These are phyloP conservation scores for Beauveria varroae DNA, from an alignment of 2,329 filamentous ascomycete species.

Conservation along the genomic window DNA sequence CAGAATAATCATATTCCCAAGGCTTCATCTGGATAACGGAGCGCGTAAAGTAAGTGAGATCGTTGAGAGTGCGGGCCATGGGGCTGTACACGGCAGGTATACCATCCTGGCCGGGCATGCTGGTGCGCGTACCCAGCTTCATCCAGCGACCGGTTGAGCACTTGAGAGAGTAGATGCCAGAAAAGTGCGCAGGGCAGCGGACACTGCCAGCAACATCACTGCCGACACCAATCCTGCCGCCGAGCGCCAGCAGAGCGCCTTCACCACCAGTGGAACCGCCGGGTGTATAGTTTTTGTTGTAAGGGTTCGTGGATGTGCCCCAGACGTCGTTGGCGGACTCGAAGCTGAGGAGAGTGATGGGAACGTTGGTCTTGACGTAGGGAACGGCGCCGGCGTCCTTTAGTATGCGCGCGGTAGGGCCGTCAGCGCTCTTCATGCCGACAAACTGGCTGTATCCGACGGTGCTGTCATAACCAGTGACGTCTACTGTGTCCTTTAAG, in stretches of 20 bases:
- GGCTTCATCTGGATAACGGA: conserved; percentile 73
- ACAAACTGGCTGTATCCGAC: conserved; percentile 73
- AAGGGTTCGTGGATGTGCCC: conserved; percentile 76
- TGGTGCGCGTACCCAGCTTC: conserved; percentile 74
- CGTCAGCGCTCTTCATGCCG: conserved; percentile 57
- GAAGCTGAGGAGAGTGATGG: conserved; percentile 79
- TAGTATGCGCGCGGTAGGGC: conserved; percentile 64
- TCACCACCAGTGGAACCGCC: conserved; percentile 88
- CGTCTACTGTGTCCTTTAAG: conserved; percentile 72
- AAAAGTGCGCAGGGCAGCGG: conserved; percentile 78
- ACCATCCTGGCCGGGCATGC: conserved; percentile 89
- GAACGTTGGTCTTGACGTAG: conserved; percentile 88
- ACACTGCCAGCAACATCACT: conserved; percentile 89
- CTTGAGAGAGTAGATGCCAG: conserved; percentile 77
- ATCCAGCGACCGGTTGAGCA: conserved; percentile 90
- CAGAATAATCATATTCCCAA: conserved; percentile 81
- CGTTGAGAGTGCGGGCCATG: conserved; percentile 79
- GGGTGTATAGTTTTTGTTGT: conserved; percentile 75
- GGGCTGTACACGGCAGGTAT: conserved; percentile 84
- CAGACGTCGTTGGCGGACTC: conserved; percentile 74
- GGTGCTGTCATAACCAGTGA: conserved; percentile 74
- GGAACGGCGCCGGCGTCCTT: conserved; percentile 85
- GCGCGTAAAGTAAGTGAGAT: conserved; percentile 77
- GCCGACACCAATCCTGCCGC: conserved; percentile 80
- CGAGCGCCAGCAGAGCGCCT: conserved; percentile 70